Percentiles rank a stretch among this genome's conserved stretches.
These are phyloP conservation scores for Acacia pycnantha DNA, from an alignment of 331 rosid genomes.

Conservation along the genomic window DNA sequence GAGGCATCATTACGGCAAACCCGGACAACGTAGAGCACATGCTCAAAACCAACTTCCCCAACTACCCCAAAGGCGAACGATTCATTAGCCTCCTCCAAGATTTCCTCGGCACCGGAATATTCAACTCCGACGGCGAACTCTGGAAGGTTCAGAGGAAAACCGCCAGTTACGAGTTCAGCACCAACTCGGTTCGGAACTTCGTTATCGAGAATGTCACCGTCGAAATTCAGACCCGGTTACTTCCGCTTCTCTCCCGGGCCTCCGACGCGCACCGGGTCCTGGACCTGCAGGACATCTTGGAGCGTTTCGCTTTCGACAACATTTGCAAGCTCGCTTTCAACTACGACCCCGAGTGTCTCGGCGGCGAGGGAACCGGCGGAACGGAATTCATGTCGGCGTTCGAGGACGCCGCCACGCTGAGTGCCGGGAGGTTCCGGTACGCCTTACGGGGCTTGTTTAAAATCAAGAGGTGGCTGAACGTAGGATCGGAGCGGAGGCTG, in stretches of 20 bases:
- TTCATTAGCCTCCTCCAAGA: slow-evolving; percentile 46
- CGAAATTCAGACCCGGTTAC: slow-evolving; percentile 45
- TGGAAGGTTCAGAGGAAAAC: slow-evolving; percentile 71
- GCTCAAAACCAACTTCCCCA: slow-evolving; percentile 65
- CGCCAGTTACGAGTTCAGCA: slow-evolving; percentile 69
- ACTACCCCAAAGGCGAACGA: slow-evolving; percentile 65
- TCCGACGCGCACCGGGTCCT: slow-evolving; percentile 5
- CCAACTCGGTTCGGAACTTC: slow-evolving; percentile 63
- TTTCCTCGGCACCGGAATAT: slow-evolving; percentile 71
- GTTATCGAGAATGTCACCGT: slow-evolving; percentile 48
- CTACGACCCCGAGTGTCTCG: slow-evolving; percentile 61
- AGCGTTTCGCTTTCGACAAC: slow-evolving; percentile 72
- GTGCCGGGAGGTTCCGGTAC: slow-evolving; percentile 53
- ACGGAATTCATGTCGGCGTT: slow-evolving; percentile 69
- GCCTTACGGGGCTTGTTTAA: neutral
- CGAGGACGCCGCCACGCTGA: slow-evolving; percentile 58
- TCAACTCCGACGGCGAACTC: slow-evolving; percentile 56
- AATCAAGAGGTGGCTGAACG: slow-evolving; percentile 44
- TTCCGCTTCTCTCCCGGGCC: slow-evolving; percentile 43
- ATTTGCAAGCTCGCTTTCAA: slow-evolving; percentile 68
- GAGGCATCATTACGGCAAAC: slow-evolving; percentile 55
- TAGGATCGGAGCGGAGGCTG: slow-evolving; percentile 54
- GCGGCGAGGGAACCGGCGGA: slow-evolving; percentile 41
- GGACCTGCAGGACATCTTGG: slow-evolving; percentile 66
- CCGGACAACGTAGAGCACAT: slow-evolving; percentile 62